Conservation (phyloP, 371 early-diverging fungal species). For the Funneliformis caledonium region DNA sequence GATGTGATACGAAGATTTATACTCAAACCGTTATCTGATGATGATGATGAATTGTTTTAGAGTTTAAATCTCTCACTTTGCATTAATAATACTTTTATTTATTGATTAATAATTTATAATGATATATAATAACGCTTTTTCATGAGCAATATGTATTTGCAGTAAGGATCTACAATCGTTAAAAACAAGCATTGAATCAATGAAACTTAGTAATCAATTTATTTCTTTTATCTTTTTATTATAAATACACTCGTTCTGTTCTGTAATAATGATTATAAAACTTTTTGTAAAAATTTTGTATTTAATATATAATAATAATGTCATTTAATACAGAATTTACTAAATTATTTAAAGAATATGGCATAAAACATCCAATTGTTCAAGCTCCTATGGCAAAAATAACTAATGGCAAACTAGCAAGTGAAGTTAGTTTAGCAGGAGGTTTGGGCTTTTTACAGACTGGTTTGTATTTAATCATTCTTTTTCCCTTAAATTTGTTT, state of each 20-base stretch:
- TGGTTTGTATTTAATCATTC: not conserved
- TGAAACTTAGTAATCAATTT: no score
- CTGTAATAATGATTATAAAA: no score
- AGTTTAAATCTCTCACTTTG: no score
- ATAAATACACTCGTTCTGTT: no score
- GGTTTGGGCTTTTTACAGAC: conserved; percentile 39
- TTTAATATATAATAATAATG: not conserved
- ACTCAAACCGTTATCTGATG: not conserved
- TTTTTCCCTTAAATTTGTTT: not conserved
- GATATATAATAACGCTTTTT: no score
- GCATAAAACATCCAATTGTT: conserved; percentile 35
- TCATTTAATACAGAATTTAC: not conserved
- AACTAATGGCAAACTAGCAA: conserved; percentile 17
- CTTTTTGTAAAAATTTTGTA: no score
- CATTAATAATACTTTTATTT: no score
- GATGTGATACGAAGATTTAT: not conserved
- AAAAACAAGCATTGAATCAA: no score
- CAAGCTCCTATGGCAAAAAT: conserved; percentile 41
- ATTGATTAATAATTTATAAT: no score
- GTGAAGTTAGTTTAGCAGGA: conserved; percentile 29
- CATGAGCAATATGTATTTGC: no score
- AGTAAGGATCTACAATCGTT: no score
- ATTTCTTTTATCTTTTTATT: no score
- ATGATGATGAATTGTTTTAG: not conserved
- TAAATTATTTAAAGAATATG: not conserved